phyloP scores from a whole-genome alignment of 169 alveolate species.

The Plasmodium vivax region DNA sequence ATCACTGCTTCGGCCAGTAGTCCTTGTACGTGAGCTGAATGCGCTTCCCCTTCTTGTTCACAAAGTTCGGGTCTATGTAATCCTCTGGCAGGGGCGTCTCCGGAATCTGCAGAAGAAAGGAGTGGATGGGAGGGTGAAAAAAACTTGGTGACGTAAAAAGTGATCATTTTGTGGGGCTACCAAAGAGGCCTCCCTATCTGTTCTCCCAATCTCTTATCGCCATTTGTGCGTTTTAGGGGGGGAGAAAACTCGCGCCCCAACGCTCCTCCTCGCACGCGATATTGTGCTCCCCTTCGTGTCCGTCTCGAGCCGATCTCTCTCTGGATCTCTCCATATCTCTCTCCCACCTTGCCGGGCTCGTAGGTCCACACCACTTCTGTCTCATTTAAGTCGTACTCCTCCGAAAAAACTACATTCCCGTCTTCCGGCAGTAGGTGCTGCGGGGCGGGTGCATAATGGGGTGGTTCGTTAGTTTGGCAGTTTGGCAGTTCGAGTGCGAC shows the following conservation, averaged over 20 bases:
- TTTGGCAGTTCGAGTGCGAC: neutral
- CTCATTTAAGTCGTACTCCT: constrained; percentile 79
- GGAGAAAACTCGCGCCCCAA: neutral
- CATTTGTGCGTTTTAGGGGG: neutral
- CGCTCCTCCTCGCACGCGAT: neutral
- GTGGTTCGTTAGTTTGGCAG: neutral
- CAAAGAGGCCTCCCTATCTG: neutral
- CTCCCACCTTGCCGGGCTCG: constrained; percentile 83
- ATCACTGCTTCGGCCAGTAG: constrained; percentile 85
- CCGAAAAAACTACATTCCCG: constrained; percentile 86
- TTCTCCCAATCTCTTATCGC: neutral
- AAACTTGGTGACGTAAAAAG: neutral
- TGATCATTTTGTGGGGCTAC: neutral
- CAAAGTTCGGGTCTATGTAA: constrained; percentile 88
- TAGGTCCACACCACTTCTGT: constrained; percentile 90
- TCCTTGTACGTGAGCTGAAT: constrained; percentile 85
- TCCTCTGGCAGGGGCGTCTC: constrained; percentile 88
- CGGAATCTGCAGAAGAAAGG: constrained; percentile 79
- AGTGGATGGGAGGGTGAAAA: neutral
- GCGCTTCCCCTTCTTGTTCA: constrained; percentile 85
- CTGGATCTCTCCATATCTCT: neutral
- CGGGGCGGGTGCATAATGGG: neutral
- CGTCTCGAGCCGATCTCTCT: neutral
- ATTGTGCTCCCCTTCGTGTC: neutral
- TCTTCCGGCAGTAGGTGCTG: constrained; percentile 84